Percentiles rank a stretch among this genome's conserved stretches.
These are phyloP conservation scores for Crepidotus sp. DNA, from an alignment of 1,284 basidiomycete species.

Conservation along the genomic window DNA sequence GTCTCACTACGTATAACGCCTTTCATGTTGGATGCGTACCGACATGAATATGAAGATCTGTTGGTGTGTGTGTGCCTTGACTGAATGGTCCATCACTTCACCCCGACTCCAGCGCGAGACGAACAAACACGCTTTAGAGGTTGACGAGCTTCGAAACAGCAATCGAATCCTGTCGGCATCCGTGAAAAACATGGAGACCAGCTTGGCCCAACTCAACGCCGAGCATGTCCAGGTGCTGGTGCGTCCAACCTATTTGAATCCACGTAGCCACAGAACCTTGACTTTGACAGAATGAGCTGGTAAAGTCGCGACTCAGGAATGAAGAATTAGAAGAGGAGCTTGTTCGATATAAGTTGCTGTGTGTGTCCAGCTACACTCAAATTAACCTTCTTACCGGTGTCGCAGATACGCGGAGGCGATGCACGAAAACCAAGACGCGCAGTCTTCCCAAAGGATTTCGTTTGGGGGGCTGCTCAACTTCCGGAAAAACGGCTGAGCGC, in stretches of 20 bases:
- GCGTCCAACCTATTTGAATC: constrained; percentile 21
- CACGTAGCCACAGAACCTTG: neutral
- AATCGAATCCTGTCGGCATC: constrained; percentile 74
- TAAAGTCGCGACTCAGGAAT: constrained; percentile 75
- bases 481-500: constrained; percentile 16
- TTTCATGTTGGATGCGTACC: constrained; percentile 86
- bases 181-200: constrained; percentile 77
- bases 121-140: constrained; percentile 63
- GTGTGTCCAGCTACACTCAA: constrained; percentile 24
- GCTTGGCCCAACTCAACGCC: constrained; percentile 67
- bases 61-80: constrained; percentile 27
- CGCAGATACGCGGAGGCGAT: constrained; percentile 81
- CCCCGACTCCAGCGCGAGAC: constrained; percentile 48
- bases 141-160: constrained; percentile 70
- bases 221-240: constrained; percentile 75
- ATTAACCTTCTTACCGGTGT: neutral
- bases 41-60: constrained; percentile 79
- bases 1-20: constrained; percentile 78
- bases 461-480: constrained; percentile 33
- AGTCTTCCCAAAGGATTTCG: constrained; percentile 64
- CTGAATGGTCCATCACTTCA: neutral
- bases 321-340: constrained; percentile 89
- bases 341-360: constrained; percentile 87
- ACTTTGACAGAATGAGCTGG: constrained; percentile 70
- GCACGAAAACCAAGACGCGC: constrained; percentile 74